A percentile compares a stretch with the other conserved stretches of the same genome.
phyloP scores from a whole-genome alignment of 805 yeast genomes.

The Torulaspora delbrueckii region DNA sequence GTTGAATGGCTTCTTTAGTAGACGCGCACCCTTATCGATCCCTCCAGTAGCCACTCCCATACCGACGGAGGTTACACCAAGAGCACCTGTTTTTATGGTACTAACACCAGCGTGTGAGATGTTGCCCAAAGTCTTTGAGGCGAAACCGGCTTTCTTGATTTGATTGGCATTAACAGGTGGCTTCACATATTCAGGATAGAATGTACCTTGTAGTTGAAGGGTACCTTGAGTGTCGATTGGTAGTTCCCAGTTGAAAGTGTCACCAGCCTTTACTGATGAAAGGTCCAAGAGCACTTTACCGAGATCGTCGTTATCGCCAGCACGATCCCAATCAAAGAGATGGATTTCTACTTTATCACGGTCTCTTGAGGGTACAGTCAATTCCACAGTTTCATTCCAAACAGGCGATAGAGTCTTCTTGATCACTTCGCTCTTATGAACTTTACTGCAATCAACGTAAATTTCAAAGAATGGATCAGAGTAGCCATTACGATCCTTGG shows the following conservation, averaged over 20 bases:
- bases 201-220: slow-evolving; percentile 49
- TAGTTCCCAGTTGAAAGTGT: slow-evolving; percentile 44
- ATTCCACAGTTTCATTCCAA: slow-evolving; percentile 63
- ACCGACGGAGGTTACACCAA: slow-evolving; percentile 11
- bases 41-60: slow-evolving; percentile 45
- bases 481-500: slow-evolving; percentile 70
- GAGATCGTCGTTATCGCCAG: slow-evolving; percentile 60
- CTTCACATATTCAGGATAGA: slow-evolving; percentile 61
- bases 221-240: slow-evolving; percentile 62
- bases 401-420: slow-evolving; percentile 67
- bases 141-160: slow-evolving; percentile 20
- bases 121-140: slow-evolving; percentile 43
- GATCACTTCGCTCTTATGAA: slow-evolving; percentile 54
- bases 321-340: slow-evolving; percentile 73
- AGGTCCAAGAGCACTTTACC: slow-evolving; percentile 52
- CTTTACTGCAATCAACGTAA: slow-evolving; percentile 48
- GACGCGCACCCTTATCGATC: slow-evolving; percentile 41
- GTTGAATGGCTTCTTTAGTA: slow-evolving; percentile 32
- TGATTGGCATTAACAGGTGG: slow-evolving; percentile 46
- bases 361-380: slow-evolving; percentile 61
- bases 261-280: slow-evolving; percentile 43
- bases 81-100: slow-evolving; percentile 19
- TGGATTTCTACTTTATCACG: slow-evolving; percentile 46
- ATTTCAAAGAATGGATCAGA: slow-evolving; percentile 66
- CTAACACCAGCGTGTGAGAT: slow-evolving; percentile 39